Evolutionary conservation across 2,329 filamentous ascomycete species (phyloP), one percentile per base, ranked within the genome.

Genomic region (Colletotrichum agaves): DNA sequence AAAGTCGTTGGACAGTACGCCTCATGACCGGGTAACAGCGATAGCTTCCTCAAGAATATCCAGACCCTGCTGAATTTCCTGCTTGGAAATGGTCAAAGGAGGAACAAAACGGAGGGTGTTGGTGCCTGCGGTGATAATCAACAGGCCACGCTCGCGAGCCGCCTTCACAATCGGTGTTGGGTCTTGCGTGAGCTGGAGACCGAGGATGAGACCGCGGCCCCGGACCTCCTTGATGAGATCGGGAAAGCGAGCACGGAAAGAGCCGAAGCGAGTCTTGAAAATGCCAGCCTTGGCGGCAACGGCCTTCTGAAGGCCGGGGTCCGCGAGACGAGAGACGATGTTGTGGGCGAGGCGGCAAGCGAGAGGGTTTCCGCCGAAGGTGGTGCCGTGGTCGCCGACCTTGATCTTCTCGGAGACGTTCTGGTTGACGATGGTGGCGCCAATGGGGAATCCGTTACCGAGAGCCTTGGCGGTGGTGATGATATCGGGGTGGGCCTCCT

Each of bases 401-500:
- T 80, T 78, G 71, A 83, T 83, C 74, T 80, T 83, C 27, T 81
- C 80, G 44, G 75, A 72, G 5, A 84, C 81, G 49, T 74, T 72
- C 58, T 74, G 73, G 15, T 80, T 83, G 23, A 84, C 80, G 23
- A 83, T 72, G 21, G 81, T 80, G 6, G 96, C 96, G 57, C 93
- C 96, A 72, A 99, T 94, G 53, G 96, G 96, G 79, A 98, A 95
- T 5, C 96, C 96, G 75, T 99, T 99, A 15, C 96, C 96, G 2
- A 99, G 89, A 1, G 96, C 96, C 83, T 99, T 99, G 64, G 96
- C 96, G 0, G 93, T 95, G 13, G 95, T 98, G 71, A 99, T 81
- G 71, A 99, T 91, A 75, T 99, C 96, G 6, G 96, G 96, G 77
- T 99, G 96, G 2, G 94, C 93, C 71, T 92, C 90, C 73, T 85